These are phyloP conservation scores for Moniliella sp. DNA, from an alignment of 1,284 basidiomycete genomes.

Conservation along the genomic window DNA sequence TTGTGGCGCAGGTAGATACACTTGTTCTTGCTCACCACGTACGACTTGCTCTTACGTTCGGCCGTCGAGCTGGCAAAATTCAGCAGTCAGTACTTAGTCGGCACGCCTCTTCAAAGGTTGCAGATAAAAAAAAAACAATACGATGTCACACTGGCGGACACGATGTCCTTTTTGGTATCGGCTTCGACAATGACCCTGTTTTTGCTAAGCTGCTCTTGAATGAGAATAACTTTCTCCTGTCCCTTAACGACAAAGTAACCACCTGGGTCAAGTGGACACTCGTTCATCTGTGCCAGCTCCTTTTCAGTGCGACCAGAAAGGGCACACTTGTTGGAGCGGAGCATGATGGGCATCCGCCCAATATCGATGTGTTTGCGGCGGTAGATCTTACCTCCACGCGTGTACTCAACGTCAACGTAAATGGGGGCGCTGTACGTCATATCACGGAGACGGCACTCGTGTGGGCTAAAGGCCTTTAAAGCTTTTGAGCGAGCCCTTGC, in stretches of 20 bases:
- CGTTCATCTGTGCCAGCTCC: slow-evolving; percentile 73
- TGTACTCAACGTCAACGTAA: slow-evolving; percentile 84
- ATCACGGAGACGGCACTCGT: slow-evolving; percentile 89
- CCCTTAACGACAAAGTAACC: slow-evolving; percentile 98
- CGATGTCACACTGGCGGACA: slow-evolving; percentile 76
- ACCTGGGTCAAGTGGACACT: slow-evolving; percentile 92
- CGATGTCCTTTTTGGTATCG: slow-evolving; percentile 57
- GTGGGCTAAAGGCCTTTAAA: slow-evolving; percentile 55
- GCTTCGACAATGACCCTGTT: slow-evolving; percentile 92
- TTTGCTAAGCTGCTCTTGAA: slow-evolving; percentile 96
- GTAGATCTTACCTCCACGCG: slow-evolving; percentile 70
- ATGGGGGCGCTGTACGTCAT: slow-evolving; percentile 87
- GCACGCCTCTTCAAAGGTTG: too few species aligned
- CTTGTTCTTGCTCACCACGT: slow-evolving; percentile 79
- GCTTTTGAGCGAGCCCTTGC: not conserved
- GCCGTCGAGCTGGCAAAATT: slow-evolving; percentile 62
- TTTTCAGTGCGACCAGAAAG: slow-evolving; percentile 56
- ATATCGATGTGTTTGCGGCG: slow-evolving; percentile 65
- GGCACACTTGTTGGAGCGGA: slow-evolving; percentile 67
- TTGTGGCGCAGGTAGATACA: slow-evolving; percentile 94
- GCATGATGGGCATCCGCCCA: slow-evolving; percentile 85
- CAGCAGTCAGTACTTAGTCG: too few species aligned
- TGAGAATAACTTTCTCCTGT: slow-evolving; percentile 96
- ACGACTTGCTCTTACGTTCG: slow-evolving; percentile 94
- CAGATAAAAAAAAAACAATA: too few species aligned